Percentiles rank a stretch among this genome's conserved stretches.
phyloP scores from a whole-genome alignment of 257 asterid genomes.

The Nicotiana benthamiana region DNA sequence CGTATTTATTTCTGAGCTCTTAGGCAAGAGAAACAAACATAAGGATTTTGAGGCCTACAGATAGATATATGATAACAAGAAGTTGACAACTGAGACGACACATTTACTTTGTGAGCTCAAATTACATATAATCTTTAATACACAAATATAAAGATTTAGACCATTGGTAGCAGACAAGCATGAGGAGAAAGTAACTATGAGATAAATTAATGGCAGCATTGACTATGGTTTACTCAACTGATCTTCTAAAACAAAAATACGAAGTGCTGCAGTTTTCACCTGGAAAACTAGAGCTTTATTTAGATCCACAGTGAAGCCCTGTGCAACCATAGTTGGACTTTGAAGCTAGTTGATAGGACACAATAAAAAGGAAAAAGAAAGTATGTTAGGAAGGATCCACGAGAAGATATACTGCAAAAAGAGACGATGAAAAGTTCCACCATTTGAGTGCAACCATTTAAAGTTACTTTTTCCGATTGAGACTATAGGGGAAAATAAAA shows the following conservation, averaged over 20 bases:
- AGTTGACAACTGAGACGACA: neutral
- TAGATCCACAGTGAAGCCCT: slow-evolving; percentile 54
- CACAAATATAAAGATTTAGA: neutral
- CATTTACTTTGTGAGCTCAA: neutral
- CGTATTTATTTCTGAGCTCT: neutral
- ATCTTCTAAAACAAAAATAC: neutral
- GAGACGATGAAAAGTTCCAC: neutral
- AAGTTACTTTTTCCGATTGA: too few species aligned
- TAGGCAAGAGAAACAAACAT: neutral
- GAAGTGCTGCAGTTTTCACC: slow-evolving; percentile 23
- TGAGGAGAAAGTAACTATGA: neutral
- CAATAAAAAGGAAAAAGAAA: neutral
- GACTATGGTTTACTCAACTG: neutral
- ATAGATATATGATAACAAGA: neutral
- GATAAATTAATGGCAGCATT: neutral
- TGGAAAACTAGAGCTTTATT: slow-evolving; percentile 67
- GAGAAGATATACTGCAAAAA: neutral
- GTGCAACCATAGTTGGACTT: slow-evolving; percentile 46
- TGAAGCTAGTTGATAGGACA: neutral
- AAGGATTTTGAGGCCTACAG: neutral
- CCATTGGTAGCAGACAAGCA: neutral
- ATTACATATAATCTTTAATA: neutral
- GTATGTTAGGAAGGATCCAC: neutral
- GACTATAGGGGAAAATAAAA: too few species aligned
- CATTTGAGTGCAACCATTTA: neutral